These are phyloP conservation scores for Peronosclerospora sorghi DNA, from an alignment of 352 stramenopile genomes.

Conservation along the genomic window DNA sequence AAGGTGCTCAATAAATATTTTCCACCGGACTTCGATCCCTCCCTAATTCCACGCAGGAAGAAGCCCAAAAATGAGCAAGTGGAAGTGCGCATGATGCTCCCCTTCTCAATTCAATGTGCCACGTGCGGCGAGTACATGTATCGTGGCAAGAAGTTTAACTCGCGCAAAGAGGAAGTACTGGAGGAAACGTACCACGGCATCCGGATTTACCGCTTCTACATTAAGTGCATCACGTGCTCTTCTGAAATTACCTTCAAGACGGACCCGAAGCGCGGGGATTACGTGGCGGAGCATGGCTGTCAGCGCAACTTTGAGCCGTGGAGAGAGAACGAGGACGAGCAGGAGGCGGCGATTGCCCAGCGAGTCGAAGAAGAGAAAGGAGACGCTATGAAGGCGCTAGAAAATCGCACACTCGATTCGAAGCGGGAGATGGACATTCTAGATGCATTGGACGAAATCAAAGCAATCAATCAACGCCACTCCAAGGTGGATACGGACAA, in stretches of 20 bases:
- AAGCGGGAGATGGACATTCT: slow-evolving; percentile 99
- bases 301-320: slow-evolving; percentile 97
- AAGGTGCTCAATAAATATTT: slow-evolving; percentile 99
- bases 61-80: slow-evolving; percentile 92
- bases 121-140: slow-evolving; percentile 99
- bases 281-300: slow-evolving; percentile 93
- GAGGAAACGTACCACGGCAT: slow-evolving; percentile 95
- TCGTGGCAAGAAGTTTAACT: slow-evolving; percentile 99
- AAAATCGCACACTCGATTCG: slow-evolving; percentile 96
- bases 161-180: slow-evolving; percentile 93
- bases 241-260: slow-evolving; percentile 97
- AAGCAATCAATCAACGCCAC: slow-evolving; percentile 94
- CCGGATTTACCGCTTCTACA: slow-evolving; percentile 95
- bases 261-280: slow-evolving; percentile 97
- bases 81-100: slow-evolving; percentile 98
- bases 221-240: slow-evolving; percentile 94
- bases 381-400: slow-evolving; percentile 95
- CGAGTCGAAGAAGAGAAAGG: slow-evolving; percentile 89
- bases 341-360: slow-evolving; percentile 59
- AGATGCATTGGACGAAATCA: slow-evolving; percentile 97
- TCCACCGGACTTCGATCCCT: slow-evolving; percentile 97
- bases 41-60: slow-evolving; percentile 89
- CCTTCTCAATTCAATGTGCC: slow-evolving; percentile 95
- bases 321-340: slow-evolving; percentile 79
- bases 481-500: slow-evolving; percentile 83